A percentile compares a stretch with the other conserved stretches of the same genome.
phyloP scores from a whole-genome alignment of 768 basidiomycete genomes.

The Mycena venus region DNA sequence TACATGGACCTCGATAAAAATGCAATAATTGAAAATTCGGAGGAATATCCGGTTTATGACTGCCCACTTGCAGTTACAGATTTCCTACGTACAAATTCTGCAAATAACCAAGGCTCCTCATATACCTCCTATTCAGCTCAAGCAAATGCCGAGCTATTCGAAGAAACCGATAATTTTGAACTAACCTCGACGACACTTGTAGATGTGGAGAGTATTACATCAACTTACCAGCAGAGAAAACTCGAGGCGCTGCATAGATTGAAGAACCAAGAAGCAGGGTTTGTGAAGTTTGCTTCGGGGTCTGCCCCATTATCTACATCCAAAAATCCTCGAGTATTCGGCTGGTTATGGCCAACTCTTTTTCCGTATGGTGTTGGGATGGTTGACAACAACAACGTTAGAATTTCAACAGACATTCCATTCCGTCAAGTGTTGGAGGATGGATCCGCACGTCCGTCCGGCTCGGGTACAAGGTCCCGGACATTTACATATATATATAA shows the following conservation, averaged over 20 bases:
- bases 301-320: slow-evolving; percentile 23
- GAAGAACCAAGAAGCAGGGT: not conserved
- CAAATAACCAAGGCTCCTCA: slow-evolving; percentile 19
- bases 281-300: slow-evolving; percentile 24
- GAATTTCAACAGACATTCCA: not conserved
- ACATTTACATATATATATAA: too few relatives aligned
- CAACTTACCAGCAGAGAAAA: slow-evolving; percentile 21
- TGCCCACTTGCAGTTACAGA: slow-evolving; percentile 11
- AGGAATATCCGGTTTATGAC: slow-evolving; percentile 20
- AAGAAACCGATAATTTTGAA: not conserved
- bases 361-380: too few relatives aligned
- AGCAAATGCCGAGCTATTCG: too few relatives aligned
- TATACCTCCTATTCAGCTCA: too few relatives aligned
- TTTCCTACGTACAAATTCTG: not conserved
- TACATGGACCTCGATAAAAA: too few relatives aligned
- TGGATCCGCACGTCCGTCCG: too few relatives aligned
- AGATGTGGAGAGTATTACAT: slow-evolving; percentile 26
- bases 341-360: too few relatives aligned
- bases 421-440: slow-evolving; percentile 4
- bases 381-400: too few relatives aligned
- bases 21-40: too few relatives aligned
- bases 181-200: slow-evolving; percentile 21
- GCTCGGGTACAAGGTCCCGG: too few relatives aligned
- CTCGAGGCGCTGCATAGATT: too few relatives aligned
- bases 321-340: slow-evolving; percentile 32